phyloP scores from a whole-genome alignment of 2,329 filamentous ascomycete genomes.

The Podosphaera leucotricha region DNA sequence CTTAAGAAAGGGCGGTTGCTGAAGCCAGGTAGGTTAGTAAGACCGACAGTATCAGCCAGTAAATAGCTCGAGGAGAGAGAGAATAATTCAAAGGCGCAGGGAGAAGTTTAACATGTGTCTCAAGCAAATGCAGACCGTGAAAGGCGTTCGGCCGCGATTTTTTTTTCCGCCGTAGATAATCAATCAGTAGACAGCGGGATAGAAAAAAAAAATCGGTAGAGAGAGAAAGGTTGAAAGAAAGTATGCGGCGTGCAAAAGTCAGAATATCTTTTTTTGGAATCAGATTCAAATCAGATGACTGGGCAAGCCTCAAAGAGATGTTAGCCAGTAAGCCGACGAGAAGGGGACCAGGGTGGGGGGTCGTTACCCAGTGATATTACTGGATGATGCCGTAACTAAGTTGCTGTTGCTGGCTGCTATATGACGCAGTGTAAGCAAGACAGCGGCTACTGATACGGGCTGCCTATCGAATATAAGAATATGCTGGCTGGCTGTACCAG shows the following conservation, averaged over 20 bases:
- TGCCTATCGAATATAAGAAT: not conserved
- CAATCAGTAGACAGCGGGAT: not conserved
- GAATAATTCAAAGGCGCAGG: not conserved
- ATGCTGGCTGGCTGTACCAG: not conserved
- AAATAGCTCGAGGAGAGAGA: not conserved
- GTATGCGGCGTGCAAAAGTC: not conserved
- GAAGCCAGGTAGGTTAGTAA: not conserved
- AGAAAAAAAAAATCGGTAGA: not conserved
- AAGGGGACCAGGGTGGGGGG: not conserved
- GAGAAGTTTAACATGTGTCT: not conserved
- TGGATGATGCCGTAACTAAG: not conserved
- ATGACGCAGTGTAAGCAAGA: slow-evolving; percentile 1
- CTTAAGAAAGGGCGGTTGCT: not conserved
- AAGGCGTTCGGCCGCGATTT: not conserved
- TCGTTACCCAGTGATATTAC: not conserved
- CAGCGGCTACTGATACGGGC: not conserved
- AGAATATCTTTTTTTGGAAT: not conserved
- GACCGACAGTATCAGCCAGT: not conserved
- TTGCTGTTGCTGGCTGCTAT: not conserved
- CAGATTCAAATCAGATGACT: not conserved
- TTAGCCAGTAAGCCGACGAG: not conserved
- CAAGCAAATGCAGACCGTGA: not conserved
- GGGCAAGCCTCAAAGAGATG: not conserved
- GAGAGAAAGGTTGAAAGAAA: not conserved
- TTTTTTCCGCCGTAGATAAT: not conserved